Evolutionary conservation across 495 filamentous ascomycete species (phyloP), one percentile per base, ranked within the genome.

Genomic region (Coniosporium apollinis): DNA sequence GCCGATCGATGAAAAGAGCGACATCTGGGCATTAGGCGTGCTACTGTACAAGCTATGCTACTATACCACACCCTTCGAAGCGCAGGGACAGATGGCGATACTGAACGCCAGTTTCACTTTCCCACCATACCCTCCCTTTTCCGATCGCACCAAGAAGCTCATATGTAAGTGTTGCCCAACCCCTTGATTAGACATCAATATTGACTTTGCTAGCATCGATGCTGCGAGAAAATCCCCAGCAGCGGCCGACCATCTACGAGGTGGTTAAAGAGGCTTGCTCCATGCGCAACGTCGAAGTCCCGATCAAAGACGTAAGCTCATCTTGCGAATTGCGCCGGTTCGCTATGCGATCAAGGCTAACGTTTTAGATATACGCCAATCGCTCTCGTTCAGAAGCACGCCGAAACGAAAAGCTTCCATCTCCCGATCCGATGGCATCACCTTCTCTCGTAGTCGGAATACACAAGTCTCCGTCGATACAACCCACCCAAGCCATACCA

Each of bases 11-110:
- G 89, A 97, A 65, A 97, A 97, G 62, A 93, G 85, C 28, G 89
- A 97, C 58, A 92, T 97, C 14, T 97, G 89, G 89, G 89, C 89
- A 1, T 64, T 97, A 25, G 89, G 89, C 10, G 89, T 97, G 20
- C 64, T 97, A 31, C 63, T 97, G 32, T 97, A 96, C 64, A 97
- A 97, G 64, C 67, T 97, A 36, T 97, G 89, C 61, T 97, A 96
- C 62, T 97, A 96, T 61, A 97, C 91, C 19, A 97, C 89, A 6
- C 89, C 89, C 3, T 97, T 97, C 49, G 89, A 97, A 58, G 91
- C 94, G 37, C 81, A 89, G 46, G 89, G 89, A 14, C 86, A 93
- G 59, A 82, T 96, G 59, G 89, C 89, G n/a, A 97, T 97, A 44
- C 62, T 97, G 26, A 96, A 94, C 51, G 89, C 91, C 26, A 91